phyloP scores from a whole-genome alignment of 805 yeast species.

The Yarrowia phangngaensis region DNA sequence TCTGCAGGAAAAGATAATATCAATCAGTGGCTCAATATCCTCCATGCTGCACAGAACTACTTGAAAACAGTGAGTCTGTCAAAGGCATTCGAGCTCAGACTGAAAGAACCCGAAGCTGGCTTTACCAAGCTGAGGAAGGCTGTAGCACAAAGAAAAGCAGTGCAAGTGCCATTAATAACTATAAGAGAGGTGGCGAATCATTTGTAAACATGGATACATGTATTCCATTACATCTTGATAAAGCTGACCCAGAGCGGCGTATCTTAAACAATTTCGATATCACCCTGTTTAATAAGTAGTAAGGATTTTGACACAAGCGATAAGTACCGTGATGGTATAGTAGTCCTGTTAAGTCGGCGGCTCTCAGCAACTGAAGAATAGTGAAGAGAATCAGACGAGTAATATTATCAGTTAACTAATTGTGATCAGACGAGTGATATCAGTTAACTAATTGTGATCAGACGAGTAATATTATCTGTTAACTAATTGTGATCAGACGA shows the following conservation, averaged over 20 bases:
- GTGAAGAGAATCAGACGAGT: too few relatives aligned
- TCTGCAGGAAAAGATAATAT: conserved; percentile 6
- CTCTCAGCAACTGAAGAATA: too few relatives aligned
- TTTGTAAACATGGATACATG: conserved; percentile 24
- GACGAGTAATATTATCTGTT: too few relatives aligned
- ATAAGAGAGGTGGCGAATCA: conserved; percentile 23
- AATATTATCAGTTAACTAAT: too few relatives aligned
- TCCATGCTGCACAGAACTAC: conserved; percentile 18
- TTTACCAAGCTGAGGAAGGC: conserved; percentile 18
- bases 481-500: too few relatives aligned
- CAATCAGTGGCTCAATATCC: conserved; percentile 14
- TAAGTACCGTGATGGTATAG: too few relatives aligned
- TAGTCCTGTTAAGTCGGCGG: too few relatives aligned
- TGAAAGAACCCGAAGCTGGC: conserved; percentile 12
- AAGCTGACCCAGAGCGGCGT: neutral
- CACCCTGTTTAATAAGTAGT: too few relatives aligned
- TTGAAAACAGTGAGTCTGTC: conserved; percentile 10
- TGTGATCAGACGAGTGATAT: too few relatives aligned
- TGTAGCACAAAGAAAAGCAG: conserved; percentile 1
- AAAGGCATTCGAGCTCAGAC: conserved; percentile 19
- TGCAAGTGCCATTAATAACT: conserved; percentile 22
- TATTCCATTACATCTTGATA: conserved; percentile 12
- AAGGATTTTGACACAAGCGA: too few relatives aligned
- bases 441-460: too few relatives aligned
- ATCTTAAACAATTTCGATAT: too few relatives aligned